These are phyloP conservation scores for Verticillium albo-atrum DNA, from an alignment of 2,329 filamentous ascomycete species.

Conservation along the genomic window DNA sequence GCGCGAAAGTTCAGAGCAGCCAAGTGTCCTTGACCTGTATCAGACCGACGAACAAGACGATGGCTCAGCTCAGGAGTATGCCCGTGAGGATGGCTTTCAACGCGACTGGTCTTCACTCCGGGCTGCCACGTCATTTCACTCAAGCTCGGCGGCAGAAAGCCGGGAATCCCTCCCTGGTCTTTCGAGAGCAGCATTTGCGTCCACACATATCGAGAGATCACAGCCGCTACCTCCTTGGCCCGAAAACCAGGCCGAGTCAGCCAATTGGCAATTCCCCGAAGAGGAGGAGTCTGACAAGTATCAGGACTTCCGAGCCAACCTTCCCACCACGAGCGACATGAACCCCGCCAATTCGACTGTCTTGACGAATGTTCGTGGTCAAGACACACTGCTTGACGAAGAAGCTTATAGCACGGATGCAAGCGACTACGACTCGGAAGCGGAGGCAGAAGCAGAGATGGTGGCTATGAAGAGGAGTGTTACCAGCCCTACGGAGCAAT, in stretches of 20 bases:
- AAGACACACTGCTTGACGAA: background rate
- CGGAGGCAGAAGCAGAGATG: background rate
- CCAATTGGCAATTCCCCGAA: background rate
- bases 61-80: background rate
- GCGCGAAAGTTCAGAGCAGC: background rate
- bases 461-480: background rate
- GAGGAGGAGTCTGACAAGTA: background rate
- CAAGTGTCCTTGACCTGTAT: background rate
- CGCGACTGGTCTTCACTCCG: background rate
- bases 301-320: background rate
- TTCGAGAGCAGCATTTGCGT: background rate
- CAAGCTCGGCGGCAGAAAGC: background rate
- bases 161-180: background rate
- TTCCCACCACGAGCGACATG: background rate
- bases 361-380: background rate
- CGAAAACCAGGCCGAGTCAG: background rate
- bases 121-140: background rate
- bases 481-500: background rate
- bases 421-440: background rate
- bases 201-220: background rate
- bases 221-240: background rate
- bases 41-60: background rate
- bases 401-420: background rate
- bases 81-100: background rate
- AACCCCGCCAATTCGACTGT: background rate